Percentiles rank a stretch among this genome's conserved stretches.
Evolutionary conservation across 169 alveolate species (phyloP).

Genomic region (Plasmodium sp.): DNA sequence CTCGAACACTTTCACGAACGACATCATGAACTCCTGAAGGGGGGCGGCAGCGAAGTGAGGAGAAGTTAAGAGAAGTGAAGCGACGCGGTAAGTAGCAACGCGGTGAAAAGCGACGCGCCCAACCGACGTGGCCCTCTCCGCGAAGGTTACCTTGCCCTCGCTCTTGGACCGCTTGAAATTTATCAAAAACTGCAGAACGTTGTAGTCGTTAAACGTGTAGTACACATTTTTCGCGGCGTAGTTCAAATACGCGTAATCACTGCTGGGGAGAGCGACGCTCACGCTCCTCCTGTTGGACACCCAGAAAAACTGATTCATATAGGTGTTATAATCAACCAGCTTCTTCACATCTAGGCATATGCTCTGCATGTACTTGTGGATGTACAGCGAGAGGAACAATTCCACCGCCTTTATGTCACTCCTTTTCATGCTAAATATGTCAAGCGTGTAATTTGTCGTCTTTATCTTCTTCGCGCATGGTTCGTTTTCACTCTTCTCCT

Average conservation of each 20-base stretch:
- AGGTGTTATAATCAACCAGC: conserved; percentile 52
- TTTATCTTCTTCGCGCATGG: background rate
- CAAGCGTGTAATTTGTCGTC: conserved; percentile 33
- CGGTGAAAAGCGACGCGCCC: background rate
- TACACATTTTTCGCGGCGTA: conserved; percentile 27
- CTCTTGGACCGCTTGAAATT: conserved; percentile 55
- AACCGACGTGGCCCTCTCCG: background rate
- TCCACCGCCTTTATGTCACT: conserved; percentile 28
- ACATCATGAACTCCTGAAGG: conserved; percentile 55
- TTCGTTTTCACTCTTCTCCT: conserved; percentile 53
- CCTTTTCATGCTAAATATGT: conserved; percentile 62
- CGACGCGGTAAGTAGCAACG: background rate
- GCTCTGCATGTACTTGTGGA: conserved; percentile 65
- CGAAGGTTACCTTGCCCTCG: conserved; percentile 36
- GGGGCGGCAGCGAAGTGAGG: too few species aligned
- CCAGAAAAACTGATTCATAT: conserved; percentile 64
- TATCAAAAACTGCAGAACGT: conserved; percentile 51
- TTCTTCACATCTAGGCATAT: conserved; percentile 46
- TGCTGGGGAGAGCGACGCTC: background rate
- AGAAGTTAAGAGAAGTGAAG: background rate
- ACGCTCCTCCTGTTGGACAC: background rate
- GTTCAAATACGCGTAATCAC: conserved; percentile 35
- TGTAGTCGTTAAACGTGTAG: conserved; percentile 56
- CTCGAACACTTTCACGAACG: conserved; percentile 53
- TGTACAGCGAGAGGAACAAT: conserved; percentile 59